phyloP scores from a whole-genome alignment of 2,329 filamentous ascomycete genomes.

The Rutstroemia sp. region DNA sequence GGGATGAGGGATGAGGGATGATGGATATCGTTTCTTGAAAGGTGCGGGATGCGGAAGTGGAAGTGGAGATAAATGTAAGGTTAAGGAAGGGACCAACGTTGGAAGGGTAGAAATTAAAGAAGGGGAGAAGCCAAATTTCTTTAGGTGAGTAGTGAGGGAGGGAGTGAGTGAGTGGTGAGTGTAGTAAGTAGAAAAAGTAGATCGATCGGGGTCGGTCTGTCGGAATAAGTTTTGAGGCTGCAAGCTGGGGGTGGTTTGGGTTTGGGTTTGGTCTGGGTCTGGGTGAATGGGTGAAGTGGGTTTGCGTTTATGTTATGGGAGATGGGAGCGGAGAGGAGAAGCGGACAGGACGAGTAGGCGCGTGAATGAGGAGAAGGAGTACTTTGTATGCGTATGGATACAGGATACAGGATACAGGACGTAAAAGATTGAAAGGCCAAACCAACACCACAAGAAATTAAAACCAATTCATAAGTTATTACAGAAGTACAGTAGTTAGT shows the following conservation, averaged over 20 bases:
- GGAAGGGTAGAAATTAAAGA: neutral
- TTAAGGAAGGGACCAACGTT: neutral
- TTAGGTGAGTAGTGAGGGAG: too few species aligned
- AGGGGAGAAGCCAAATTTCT: neutral
- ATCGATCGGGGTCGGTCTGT: neutral
- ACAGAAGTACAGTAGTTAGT: too few species aligned
- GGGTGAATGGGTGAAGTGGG: neutral
- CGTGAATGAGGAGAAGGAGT: too few species aligned
- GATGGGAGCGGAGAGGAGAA: neutral
- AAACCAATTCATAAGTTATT: too few species aligned
- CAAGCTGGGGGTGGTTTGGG: neutral
- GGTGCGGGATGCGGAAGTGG: neutral
- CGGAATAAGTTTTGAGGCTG: conserved; percentile 1
- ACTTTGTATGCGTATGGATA: too few species aligned
- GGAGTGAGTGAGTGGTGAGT: neutral
- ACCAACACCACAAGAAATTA: too few species aligned
- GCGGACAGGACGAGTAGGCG: neutral
- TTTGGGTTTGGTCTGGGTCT: neutral
- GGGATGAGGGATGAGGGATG: neutral
- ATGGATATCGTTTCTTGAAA: too few species aligned
- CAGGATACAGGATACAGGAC: too few species aligned
- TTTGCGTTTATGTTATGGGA: neutral
- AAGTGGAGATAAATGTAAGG: neutral
- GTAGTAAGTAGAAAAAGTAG: neutral
- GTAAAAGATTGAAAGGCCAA: too few species aligned